A percentile compares a stretch with the other conserved stretches of the same genome.
Conservation (phyloP, 352 stramenopile species). For the Globisporangium yorkense region DNA sequence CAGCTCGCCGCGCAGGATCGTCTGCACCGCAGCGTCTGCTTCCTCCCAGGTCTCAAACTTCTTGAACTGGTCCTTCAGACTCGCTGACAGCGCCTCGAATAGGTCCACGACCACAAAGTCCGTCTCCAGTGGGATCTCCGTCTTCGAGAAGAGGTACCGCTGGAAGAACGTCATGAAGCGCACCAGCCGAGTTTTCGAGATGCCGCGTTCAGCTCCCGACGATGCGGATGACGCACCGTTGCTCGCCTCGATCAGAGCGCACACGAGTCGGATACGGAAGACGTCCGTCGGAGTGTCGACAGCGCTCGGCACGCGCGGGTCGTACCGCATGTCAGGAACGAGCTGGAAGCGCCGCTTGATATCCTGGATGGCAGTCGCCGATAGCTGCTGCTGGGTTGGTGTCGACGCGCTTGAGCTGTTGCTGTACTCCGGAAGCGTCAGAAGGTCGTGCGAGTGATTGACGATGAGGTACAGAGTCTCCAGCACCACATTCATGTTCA, state of each 20-base stretch:
- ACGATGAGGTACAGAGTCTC: constrained; percentile 94
- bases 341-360: constrained; percentile 60
- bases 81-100: constrained; percentile 53
- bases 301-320: constrained; percentile 83
- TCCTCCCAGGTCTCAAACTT: constrained; percentile 77
- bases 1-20: constrained; percentile 56
- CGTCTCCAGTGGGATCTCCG: constrained; percentile 91
- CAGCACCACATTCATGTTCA: constrained; percentile 90
- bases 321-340: constrained; percentile 74
- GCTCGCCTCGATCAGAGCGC: constrained; percentile 89
- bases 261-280: constrained; percentile 93
- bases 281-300: constrained; percentile 90
- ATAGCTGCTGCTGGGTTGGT: not conserved
- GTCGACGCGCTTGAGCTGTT: constrained; percentile 12
- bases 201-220: constrained; percentile 67
- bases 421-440: constrained; percentile 54
- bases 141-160: constrained; percentile 95
- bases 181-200: constrained; percentile 80
- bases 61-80: constrained; percentile 62
- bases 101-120: constrained; percentile 88
- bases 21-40: constrained; percentile 46
- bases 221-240: constrained; percentile 11
- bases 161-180: constrained; percentile 93
- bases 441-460: constrained; percentile 94
- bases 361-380: constrained; percentile 33